phyloP scores from a whole-genome alignment of 2,329 filamentous ascomycete genomes.

The Erysiphe neolycopersici region DNA sequence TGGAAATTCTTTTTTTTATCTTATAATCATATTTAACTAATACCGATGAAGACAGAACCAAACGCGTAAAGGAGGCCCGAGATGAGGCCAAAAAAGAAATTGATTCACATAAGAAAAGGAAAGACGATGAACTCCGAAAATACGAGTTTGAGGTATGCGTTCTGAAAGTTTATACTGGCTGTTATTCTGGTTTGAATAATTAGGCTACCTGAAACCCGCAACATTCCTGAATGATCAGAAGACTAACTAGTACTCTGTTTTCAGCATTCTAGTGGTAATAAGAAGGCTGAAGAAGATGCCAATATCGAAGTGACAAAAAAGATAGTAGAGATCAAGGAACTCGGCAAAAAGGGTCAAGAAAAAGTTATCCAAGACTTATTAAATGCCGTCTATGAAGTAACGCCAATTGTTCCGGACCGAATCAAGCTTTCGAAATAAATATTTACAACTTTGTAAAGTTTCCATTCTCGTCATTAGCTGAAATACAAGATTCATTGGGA shows the following conservation, averaged over 20 bases:
- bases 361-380: slow-evolving; percentile 66
- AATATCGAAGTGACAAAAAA: slow-evolving; percentile 57
- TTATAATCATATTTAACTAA: neutral
- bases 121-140: slow-evolving; percentile 85
- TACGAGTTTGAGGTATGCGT: slow-evolving; percentile 45
- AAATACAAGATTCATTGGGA: too few relatives aligned
- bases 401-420: slow-evolving; percentile 33
- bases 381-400: slow-evolving; percentile 59
- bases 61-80: slow-evolving; percentile 88
- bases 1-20: too few relatives aligned
- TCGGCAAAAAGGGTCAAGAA: slow-evolving; percentile 53
- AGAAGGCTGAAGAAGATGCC: slow-evolving; percentile 53
- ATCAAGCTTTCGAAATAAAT: slow-evolving; percentile 6
- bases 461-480: too few relatives aligned
- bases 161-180: neutral
- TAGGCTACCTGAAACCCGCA: neutral
- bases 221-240: neutral
- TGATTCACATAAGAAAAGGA: slow-evolving; percentile 65
- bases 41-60: slow-evolving; percentile 49
- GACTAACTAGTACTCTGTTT: neutral
- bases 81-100: slow-evolving; percentile 96
- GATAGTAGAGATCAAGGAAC: slow-evolving; percentile 55
- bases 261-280: slow-evolving; percentile 81
- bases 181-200: neutral
- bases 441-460: too few relatives aligned